These are phyloP conservation scores for Pseudocercospora macadamiae DNA, from an alignment of 2,329 filamentous ascomycete genomes.

Conservation along the genomic window DNA sequence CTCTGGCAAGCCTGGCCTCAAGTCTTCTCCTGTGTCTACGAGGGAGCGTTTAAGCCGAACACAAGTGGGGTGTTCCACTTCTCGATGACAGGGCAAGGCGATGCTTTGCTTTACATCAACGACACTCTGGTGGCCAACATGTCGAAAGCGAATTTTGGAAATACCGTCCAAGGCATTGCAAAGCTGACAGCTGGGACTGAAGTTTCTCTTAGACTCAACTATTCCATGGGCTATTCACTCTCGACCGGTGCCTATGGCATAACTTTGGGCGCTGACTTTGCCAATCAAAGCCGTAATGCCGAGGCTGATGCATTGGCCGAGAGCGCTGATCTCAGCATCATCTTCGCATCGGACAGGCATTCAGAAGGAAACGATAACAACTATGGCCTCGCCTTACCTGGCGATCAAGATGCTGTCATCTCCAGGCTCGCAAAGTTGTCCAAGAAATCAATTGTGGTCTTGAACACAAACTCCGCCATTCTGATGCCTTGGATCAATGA, in stretches of 20 bases:
- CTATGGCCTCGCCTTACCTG: constrained; percentile 8
- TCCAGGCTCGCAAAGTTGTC: background rate
- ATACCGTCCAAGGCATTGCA: constrained; percentile 16
- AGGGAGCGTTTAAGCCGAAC: constrained; percentile 13
- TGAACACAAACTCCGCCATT: constrained; percentile 18
- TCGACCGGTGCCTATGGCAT: constrained; percentile 17
- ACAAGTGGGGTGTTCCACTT: constrained; percentile 16
- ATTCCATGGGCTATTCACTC: constrained; percentile 18
- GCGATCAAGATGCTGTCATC: constrained; percentile 12
- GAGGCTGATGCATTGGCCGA: constrained; percentile 1
- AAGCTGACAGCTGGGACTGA: background rate
- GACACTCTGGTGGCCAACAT: constrained; percentile 9
- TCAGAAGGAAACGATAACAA: constrained; percentile 13
- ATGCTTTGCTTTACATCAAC: constrained; percentile 9
- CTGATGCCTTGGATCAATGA: constrained; percentile 22
- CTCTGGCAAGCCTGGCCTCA: constrained; percentile 16
- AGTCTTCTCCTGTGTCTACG: constrained; percentile 14
- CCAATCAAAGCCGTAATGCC: constrained; percentile 7
- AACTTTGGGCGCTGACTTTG: constrained; percentile 8
- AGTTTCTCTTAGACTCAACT: constrained; percentile 4
- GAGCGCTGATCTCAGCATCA: constrained; percentile 13
- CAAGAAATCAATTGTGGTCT: constrained; percentile 6
- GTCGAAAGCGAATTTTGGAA: constrained; percentile 19
- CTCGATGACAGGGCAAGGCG: constrained; percentile 13
- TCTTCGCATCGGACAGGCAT: constrained; percentile 14